Percentiles rank a stretch among this genome's conserved stretches.
Evolutionary conservation across 768 basidiomycete species (phyloP).

Genomic region (Termitomyces sp.): DNA sequence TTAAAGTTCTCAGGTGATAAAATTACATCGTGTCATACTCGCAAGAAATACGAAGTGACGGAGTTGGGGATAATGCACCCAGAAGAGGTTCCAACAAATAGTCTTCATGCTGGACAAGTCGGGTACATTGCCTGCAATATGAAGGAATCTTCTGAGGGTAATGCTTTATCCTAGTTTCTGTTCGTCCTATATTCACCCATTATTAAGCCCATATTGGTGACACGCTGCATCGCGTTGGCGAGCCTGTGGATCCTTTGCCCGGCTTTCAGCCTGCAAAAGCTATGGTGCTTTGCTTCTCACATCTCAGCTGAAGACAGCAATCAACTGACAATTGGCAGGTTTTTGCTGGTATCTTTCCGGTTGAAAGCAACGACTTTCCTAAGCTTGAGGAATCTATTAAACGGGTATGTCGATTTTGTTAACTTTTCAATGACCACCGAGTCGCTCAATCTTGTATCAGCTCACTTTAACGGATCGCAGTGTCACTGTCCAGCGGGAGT

Average conservation of each 20-base stretch:
- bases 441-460: slow-evolving; percentile 29
- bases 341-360: slow-evolving; percentile 91
- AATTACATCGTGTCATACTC: slow-evolving; percentile 78
- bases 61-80: slow-evolving; percentile 90
- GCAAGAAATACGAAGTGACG: slow-evolving; percentile 84
- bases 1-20: slow-evolving; percentile 64
- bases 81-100: slow-evolving; percentile 71
- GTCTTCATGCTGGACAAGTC: slow-evolving; percentile 74
- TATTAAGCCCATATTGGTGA: slow-evolving; percentile 85
- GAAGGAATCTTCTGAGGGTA: slow-evolving; percentile 95
- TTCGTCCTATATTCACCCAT: background rate
- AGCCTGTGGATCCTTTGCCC: slow-evolving; percentile 74
- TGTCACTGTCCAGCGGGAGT: slow-evolving; percentile 87
- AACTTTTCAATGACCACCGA: slow-evolving; percentile 6
- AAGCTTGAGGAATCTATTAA: slow-evolving; percentile 96
- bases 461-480: slow-evolving; percentile 83
- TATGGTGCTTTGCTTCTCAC: slow-evolving; percentile 54
- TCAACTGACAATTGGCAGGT: slow-evolving; percentile 44
- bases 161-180: background rate
- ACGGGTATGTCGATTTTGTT: slow-evolving; percentile 45
- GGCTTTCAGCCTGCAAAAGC: slow-evolving; percentile 91
- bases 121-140: slow-evolving; percentile 93
- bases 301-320: background rate
- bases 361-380: slow-evolving; percentile 85
- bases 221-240: slow-evolving; percentile 76